These are phyloP conservation scores for Erigeron philadelphicus DNA, from an alignment of 140 eudicot species.

Conservation along the genomic window DNA sequence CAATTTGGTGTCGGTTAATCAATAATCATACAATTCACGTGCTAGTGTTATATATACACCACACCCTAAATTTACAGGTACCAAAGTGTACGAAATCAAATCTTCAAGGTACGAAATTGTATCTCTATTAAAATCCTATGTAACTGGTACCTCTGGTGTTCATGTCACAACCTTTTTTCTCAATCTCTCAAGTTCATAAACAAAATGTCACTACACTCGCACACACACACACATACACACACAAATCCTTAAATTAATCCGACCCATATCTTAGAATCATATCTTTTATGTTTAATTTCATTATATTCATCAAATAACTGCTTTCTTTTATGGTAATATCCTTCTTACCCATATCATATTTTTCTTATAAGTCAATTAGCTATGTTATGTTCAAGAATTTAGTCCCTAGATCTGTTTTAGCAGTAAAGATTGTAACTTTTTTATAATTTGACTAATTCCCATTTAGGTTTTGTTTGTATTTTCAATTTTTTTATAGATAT, in stretches of 20 bases:
- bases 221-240: no score
- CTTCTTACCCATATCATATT: conserved; percentile 6
- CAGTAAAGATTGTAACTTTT: conserved; percentile 24
- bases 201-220: conserved; percentile 22
- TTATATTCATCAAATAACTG: neutral
- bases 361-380: conserved; percentile 1
- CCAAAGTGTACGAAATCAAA: conserved; percentile 12
- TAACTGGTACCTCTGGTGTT: conserved; percentile 19
- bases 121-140: conserved; percentile 5
- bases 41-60: no score
- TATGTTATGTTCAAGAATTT: conserved; percentile 18
- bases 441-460: neutral
- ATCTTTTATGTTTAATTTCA: conserved; percentile 17
- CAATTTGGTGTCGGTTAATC: no score
- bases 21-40: no score
- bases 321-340: conserved; percentile 22
- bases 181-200: conserved; percentile 12
- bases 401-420: conserved; percentile 20
- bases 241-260: conserved; percentile 16
- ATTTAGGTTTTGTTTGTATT: conserved; percentile 21
- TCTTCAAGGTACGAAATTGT: conserved; percentile 9
- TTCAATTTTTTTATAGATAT: neutral
- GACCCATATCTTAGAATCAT: conserved; percentile 25
- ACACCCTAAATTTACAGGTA: neutral
- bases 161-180: conserved; percentile 18